Evolutionary conservation across 495 filamentous ascomycete genomes (phyloP), one percentile per base, ranked within the genome.

Genomic region (Penicillium chermesinum): DNA sequence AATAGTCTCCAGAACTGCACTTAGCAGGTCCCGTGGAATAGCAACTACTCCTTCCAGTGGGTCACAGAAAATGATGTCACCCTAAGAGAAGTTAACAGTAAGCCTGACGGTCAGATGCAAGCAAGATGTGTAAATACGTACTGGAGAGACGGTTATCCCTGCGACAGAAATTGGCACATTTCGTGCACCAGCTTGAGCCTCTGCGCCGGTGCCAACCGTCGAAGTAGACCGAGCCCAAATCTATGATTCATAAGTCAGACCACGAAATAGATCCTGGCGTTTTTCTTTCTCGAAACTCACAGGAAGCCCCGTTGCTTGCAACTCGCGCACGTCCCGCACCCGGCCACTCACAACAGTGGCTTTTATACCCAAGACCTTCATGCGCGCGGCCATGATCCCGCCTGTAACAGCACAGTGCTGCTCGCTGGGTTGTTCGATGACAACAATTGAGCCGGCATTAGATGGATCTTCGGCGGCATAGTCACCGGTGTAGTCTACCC

Each of bases 391-490:
- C 72, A 87, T 83, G 46, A 87, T 84, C 2, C 82, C 84, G 22
- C 84, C 84, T 0, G 85, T 64, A 9, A 84, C 76, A 8, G 84
- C 84, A 57, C 79, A 83, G 20, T 71, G 69, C 61, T 85, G 82
- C 5, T 68, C 67, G 6, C 58, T 44, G 0, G 84, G 82, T 54
- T 87, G 84, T 20, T 74, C 72, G 27, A 85, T 63, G 1, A 87
- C 69, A 3, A 80, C 75, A 34, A 85, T 71, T 2, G 76, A 78
- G 1, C 70, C 73, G 0, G 70, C 64, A 1, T 72, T 53, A 7
- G 76, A 37, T 2, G 58, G 47, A 32, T 63, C 54, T 1, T 44
- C 52, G 2, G 50, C 52, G 21, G 44, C 51, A 45, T 49, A 63
- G 38, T 55, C 54, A 17, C 60, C 60, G 17, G 40, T 69, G 35